phyloP scores from a whole-genome alignment of 768 basidiomycete genomes.

The Cubamyces sp. region DNA sequence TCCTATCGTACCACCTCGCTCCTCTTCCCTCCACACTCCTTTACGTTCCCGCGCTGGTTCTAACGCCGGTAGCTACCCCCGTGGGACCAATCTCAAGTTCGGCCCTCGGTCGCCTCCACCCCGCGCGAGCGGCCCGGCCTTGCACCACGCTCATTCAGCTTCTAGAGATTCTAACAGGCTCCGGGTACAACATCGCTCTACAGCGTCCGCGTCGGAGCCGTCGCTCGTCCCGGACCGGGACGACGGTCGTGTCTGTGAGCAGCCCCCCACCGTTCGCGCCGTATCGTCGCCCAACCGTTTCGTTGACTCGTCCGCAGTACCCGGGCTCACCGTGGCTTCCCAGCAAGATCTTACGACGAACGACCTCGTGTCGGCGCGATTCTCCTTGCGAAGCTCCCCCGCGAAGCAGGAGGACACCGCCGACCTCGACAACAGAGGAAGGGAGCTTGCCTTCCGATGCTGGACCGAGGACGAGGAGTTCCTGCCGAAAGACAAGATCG shows the following conservation, averaged over 20 bases:
- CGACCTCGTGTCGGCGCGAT: conserved; percentile 52
- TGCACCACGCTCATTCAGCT: conserved; percentile 38
- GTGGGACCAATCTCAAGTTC: conserved; percentile 29
- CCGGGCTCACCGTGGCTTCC: conserved; percentile 41
- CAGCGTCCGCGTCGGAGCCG: conserved; percentile 83
- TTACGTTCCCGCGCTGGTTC: conserved; percentile 28
- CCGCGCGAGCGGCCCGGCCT: conserved; percentile 32
- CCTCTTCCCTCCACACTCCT: conserved; percentile 46
- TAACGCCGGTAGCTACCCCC: conserved; percentile 19
- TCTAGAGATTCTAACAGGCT: conserved; percentile 50
- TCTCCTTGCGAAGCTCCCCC: conserved; percentile 43
- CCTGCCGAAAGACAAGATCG: conserved; percentile 87
- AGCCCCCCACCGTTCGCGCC: conserved; percentile 12
- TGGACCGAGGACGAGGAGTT: conserved; percentile 88
- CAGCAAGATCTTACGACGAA: conserved; percentile 61
- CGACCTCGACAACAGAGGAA: conserved; percentile 66
- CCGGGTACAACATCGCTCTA: conserved; percentile 69
- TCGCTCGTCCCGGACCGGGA: conserved; percentile 64
- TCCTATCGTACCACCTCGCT: conserved; percentile 53
- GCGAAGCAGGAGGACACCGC: conserved; percentile 50
- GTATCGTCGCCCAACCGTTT: conserved; percentile 20
- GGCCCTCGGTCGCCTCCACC: conserved; percentile 28
- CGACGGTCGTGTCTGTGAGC: conserved; percentile 54
- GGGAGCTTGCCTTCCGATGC: conserved; percentile 75
- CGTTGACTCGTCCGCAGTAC: conserved; percentile 24